A percentile compares a stretch with the other conserved stretches of the same genome.
phyloP scores from a whole-genome alignment of 2,329 filamentous ascomycete genomes.

The Didymella keratinophila region DNA sequence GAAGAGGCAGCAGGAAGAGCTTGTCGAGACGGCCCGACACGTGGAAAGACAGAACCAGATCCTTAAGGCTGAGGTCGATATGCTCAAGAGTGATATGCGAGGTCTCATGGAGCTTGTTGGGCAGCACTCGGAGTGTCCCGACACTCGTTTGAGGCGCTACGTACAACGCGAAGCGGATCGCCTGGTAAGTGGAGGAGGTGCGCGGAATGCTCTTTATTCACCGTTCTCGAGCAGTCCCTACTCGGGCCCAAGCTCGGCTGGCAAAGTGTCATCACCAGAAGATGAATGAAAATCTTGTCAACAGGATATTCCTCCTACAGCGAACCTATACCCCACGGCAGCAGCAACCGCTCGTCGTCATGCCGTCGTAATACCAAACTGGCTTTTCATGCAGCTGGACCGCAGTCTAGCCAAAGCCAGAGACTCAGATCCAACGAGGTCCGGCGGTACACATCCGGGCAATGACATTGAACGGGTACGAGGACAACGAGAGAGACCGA shows the following conservation, averaged over 20 bases:
- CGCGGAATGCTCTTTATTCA: not conserved
- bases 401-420: not conserved
- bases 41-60: conserved; percentile 39
- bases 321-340: not conserved
- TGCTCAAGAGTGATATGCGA: conserved; percentile 34
- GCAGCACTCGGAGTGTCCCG: conserved; percentile 36
- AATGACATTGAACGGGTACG: not conserved
- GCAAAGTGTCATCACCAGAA: conserved; percentile 3
- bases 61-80: conserved; percentile 39
- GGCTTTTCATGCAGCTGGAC: not conserved
- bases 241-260: not conserved
- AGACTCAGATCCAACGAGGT: not conserved
- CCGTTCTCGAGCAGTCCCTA: not conserved
- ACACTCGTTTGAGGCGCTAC: conserved; percentile 34
- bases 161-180: conserved; percentile 40
- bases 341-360: not conserved
- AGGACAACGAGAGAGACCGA: not conserved
- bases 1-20: conserved; percentile 60
- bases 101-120: conserved; percentile 37
- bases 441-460: not conserved
- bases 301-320: not conserved
- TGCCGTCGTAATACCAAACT: too few species aligned
- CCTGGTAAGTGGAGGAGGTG: conserved; percentile 16
- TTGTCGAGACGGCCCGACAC: conserved; percentile 55
- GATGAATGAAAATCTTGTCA: not conserved